These are phyloP conservation scores for Zygosaccharomyces bisporus DNA, from an alignment of 805 yeast species.

Conservation along the genomic window DNA sequence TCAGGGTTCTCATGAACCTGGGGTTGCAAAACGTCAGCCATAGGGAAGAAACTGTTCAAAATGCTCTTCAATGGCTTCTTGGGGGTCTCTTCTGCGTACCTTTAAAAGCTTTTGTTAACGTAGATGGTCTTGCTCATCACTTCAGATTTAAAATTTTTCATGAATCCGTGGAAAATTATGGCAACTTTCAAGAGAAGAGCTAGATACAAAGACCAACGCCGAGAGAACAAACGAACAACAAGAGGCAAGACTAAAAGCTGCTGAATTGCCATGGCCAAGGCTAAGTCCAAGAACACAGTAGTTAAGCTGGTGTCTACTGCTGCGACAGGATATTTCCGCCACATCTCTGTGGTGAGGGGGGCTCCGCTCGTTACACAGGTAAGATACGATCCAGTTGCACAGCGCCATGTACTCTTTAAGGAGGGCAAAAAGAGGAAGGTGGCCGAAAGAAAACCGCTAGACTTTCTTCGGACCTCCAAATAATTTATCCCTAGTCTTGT, in stretches of 20 bases:
- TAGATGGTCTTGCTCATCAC: conserved; percentile 5
- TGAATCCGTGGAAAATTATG: conserved; percentile 7
- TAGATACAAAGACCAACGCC: not conserved
- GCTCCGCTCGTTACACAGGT: conserved; percentile 76
- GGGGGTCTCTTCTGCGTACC: not conserved
- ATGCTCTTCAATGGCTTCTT: conserved; percentile 3
- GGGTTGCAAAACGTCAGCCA: conserved; percentile 69
- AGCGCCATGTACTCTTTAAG: conserved; percentile 85
- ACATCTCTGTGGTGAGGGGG: conserved; percentile 76
- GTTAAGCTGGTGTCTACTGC: conserved; percentile 87
- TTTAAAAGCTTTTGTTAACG: not conserved
- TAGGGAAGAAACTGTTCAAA: conserved; percentile 4
- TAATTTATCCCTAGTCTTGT: conserved; percentile 7
- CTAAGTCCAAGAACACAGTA: conserved; percentile 74
- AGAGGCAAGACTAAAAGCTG: not conserved
- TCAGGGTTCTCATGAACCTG: conserved; percentile 74
- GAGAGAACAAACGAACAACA: not conserved
- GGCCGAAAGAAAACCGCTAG: conserved; percentile 48
- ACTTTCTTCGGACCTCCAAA: conserved; percentile 41
- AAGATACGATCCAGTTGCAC: conserved; percentile 81
- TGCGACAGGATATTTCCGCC: conserved; percentile 81
- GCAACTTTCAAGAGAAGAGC: not conserved
- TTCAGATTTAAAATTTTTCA: conserved; percentile 6
- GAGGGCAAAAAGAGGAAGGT: conserved; percentile 86
- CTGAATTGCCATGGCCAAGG: conserved; percentile 41